These are phyloP conservation scores for Symbiodinium natans DNA, from an alignment of 73 alveolate genomes.

Conservation along the genomic window DNA sequence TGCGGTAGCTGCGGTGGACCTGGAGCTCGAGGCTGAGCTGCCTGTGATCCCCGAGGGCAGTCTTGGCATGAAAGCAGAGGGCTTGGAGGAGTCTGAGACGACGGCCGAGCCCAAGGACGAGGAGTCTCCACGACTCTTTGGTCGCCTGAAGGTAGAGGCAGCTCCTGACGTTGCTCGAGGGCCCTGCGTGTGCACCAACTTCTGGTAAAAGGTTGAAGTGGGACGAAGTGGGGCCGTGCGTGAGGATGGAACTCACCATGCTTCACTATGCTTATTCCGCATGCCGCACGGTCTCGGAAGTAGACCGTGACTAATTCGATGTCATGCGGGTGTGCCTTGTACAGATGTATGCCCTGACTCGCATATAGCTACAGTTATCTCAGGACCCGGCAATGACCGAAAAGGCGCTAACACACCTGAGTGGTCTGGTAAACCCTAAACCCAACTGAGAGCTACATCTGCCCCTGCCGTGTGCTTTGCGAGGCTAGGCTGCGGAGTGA, in stretches of 20 bases:
- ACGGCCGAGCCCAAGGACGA: slow-evolving; percentile 37
- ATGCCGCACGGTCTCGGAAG: slow-evolving; percentile 89
- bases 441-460: no score
- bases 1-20: neutral
- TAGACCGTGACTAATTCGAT: slow-evolving; percentile 2
- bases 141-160: slow-evolving; percentile 44
- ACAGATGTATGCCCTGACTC: no score
- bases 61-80: slow-evolving; percentile 43
- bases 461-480: no score
- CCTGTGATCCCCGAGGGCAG: neutral
- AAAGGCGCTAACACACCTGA: no score
- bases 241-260: no score
- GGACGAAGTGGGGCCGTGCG: neutral
- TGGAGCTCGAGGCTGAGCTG: slow-evolving; percentile 31
- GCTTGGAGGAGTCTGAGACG: slow-evolving; percentile 67
- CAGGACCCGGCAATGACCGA: no score
- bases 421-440: no score
- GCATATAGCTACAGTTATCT: no score
- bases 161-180: slow-evolving; percentile 63
- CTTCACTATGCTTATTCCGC: no score
- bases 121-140: slow-evolving; percentile 66
- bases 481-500: no score
- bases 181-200: slow-evolving; percentile 74
- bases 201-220: neutral
- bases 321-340: neutral